Percentiles rank a stretch among this genome's conserved stretches.
Conservation (phyloP, 805 yeast genomes). For the Candida berthetii region DNA sequence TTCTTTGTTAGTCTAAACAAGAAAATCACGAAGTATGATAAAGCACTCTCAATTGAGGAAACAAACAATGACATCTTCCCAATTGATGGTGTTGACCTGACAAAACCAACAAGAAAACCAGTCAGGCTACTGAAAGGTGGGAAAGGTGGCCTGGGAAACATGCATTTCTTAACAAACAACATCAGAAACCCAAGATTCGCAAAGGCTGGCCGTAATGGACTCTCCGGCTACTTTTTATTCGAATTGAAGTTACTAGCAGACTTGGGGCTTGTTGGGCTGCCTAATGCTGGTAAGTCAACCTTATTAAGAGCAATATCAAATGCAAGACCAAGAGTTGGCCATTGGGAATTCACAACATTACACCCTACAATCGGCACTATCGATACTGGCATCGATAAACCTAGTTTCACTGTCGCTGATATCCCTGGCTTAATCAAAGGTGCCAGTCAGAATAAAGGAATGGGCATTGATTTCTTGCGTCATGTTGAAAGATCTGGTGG, state of each 20-base stretch:
- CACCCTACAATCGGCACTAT: conserved; percentile 93
- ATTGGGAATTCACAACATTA: conserved; percentile 94
- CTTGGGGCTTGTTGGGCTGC: conserved; percentile 89
- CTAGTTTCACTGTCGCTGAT: conserved; percentile 86
- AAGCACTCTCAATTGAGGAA: conserved; percentile 52
- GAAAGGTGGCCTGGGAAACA: conserved; percentile 91
- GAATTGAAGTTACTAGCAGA: conserved; percentile 90
- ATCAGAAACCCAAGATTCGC: conserved; percentile 89
- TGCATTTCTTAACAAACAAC: conserved; percentile 82
- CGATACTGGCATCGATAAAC: conserved; percentile 51
- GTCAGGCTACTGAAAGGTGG: conserved; percentile 77
- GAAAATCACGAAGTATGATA: conserved; percentile 62
- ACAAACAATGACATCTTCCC: conserved; percentile 66
- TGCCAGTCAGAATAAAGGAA: conserved; percentile 78
- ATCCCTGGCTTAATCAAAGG: conserved; percentile 94
- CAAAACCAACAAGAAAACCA: conserved; percentile 57
- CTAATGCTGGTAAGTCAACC: conserved; percentile 96
- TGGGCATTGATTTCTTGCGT: conserved; percentile 89
- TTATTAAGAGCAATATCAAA: conserved; percentile 78
- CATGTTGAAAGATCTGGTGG: conserved; percentile 93
- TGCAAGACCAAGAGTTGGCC: conserved; percentile 89
- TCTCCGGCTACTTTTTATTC: conserved; percentile 62
- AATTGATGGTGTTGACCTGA: conserved; percentile 70
- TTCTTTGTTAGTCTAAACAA: conserved; percentile 62
- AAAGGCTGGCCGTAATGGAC: conserved; percentile 68